Evolutionary conservation across 2,329 filamentous ascomycete species (phyloP).

Genomic region (Byssochlamys sp.): DNA sequence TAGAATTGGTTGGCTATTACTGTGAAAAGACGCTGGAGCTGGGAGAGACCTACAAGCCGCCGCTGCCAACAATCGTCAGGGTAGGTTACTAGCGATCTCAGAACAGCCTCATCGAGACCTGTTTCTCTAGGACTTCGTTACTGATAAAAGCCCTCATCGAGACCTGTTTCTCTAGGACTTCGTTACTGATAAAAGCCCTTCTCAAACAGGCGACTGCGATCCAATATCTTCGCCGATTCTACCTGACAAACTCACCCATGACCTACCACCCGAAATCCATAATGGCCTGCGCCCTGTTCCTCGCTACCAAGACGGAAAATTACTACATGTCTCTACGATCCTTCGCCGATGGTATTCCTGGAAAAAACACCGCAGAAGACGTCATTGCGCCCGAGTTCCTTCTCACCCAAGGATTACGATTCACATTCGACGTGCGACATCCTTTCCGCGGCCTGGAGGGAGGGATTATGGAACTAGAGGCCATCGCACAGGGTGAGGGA

Average conservation of each 20-base stretch:
- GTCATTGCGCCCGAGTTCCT: conserved; percentile 87
- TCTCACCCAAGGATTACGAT: conserved; percentile 81
- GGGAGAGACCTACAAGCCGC: conserved; percentile 48
- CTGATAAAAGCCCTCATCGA: conserved; percentile 28
- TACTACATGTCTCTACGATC: conserved; percentile 58
- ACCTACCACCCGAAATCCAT: conserved; percentile 87
- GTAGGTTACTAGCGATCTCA: conserved; percentile 26
- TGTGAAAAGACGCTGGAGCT: conserved; percentile 51
- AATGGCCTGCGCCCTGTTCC: conserved; percentile 81
- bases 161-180: conserved; percentile 36
- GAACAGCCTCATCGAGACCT: conserved; percentile 35
- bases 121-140: conserved; percentile 30
- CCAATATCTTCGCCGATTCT: conserved; percentile 87
- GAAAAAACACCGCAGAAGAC: conserved; percentile 65
- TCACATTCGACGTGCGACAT: conserved; percentile 86
- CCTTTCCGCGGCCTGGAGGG: conserved; percentile 83
- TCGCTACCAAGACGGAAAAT: conserved; percentile 86
- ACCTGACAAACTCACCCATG: conserved; percentile 90
- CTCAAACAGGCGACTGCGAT: conserved; percentile 60
- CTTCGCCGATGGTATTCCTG: conserved; percentile 61
- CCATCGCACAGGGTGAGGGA: conserved; percentile 54
- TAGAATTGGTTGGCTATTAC: conserved; percentile 71
- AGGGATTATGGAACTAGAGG: conserved; percentile 69
- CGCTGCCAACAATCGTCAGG: conserved; percentile 51
- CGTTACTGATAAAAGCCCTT: conserved; percentile 8